Conservation (phyloP, 192 early-diverging fungal genomes). For the Backusella macrospora region DNA sequence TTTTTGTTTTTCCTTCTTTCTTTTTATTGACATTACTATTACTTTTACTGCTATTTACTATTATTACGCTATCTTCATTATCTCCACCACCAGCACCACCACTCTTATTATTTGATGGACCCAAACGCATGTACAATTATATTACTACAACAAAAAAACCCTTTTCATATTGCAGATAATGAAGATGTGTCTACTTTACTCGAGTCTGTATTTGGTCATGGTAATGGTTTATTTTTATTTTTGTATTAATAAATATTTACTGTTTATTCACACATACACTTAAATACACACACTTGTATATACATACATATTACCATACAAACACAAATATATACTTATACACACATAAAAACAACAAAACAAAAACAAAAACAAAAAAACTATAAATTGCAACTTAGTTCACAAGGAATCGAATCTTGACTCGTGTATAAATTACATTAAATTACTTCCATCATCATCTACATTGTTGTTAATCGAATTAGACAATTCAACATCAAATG, state of each 20-base stretch:
- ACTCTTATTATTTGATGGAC: background rate
- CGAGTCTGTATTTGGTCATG: slow-evolving; percentile 17
- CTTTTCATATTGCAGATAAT: slow-evolving; percentile 16
- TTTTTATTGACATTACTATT: background rate
- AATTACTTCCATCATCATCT: slow-evolving; percentile 18
- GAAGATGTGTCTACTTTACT: background rate
- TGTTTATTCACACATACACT: background rate
- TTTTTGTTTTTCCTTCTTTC: background rate
- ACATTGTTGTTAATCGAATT: slow-evolving; percentile 16
- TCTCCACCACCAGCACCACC: no score
- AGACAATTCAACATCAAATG: slow-evolving; percentile 3
- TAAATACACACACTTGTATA: background rate
- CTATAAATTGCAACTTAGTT: background rate
- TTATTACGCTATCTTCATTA: no score
- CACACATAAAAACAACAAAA: no score
- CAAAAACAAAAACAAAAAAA: no score
- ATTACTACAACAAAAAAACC: slow-evolving; percentile 13
- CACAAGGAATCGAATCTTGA: slow-evolving; percentile 19
- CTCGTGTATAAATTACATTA: slow-evolving; percentile 19
- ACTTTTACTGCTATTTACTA: background rate
- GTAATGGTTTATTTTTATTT: slow-evolving; percentile 1
- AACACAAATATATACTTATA: background rate
- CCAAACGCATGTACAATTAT: slow-evolving; percentile 18
- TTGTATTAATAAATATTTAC: slow-evolving; percentile 1
- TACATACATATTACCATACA: background rate